These are phyloP conservation scores for Pseudonitzschia delicatissima DNA, from an alignment of 108 stramenopile species.

Conservation along the genomic window DNA sequence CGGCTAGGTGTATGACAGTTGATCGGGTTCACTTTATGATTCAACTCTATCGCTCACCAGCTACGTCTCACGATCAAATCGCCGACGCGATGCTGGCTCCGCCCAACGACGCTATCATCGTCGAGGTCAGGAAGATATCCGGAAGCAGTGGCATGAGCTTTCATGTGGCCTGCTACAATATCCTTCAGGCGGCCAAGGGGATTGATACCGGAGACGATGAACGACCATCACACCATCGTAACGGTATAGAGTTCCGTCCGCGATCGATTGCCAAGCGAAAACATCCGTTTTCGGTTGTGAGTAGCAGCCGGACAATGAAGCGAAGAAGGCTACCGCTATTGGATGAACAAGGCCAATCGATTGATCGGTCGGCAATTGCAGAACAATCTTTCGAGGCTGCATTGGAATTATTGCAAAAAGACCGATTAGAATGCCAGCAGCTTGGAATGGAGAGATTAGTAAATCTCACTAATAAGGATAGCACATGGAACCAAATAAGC, in stretches of 20 bases:
- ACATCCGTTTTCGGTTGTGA: neutral
- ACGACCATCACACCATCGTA: conserved; percentile 17
- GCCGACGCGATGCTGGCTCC: neutral
- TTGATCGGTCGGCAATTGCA: neutral
- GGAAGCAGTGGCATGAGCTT: conserved; percentile 39
- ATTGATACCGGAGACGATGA: conserved; percentile 28
- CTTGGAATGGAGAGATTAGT: conserved; percentile 67
- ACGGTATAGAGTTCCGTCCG: conserved; percentile 29
- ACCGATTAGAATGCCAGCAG: conserved; percentile 53
- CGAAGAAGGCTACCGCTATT: neutral
- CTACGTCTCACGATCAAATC: neutral
- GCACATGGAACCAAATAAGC: conserved; percentile 27
- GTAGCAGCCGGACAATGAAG: neutral
- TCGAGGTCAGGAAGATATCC: conserved; percentile 34
- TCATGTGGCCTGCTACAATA: conserved; percentile 38
- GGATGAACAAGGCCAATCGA: neutral
- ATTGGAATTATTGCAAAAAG: conserved; percentile 49
- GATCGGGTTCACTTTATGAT: conserved; percentile 45
- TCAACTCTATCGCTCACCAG: conserved; percentile 25
- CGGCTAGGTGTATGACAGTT: conserved; percentile 44
- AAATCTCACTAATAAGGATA: conserved; percentile 46
- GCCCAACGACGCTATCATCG: conserved; percentile 32
- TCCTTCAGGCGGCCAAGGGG: conserved; percentile 40
- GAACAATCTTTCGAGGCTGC: conserved; percentile 39
- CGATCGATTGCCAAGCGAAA: neutral